Evolutionary conservation across 2,329 filamentous ascomycete species (phyloP), one percentile per base, ranked within the genome.

Genomic region (Clonostachys rosea): DNA sequence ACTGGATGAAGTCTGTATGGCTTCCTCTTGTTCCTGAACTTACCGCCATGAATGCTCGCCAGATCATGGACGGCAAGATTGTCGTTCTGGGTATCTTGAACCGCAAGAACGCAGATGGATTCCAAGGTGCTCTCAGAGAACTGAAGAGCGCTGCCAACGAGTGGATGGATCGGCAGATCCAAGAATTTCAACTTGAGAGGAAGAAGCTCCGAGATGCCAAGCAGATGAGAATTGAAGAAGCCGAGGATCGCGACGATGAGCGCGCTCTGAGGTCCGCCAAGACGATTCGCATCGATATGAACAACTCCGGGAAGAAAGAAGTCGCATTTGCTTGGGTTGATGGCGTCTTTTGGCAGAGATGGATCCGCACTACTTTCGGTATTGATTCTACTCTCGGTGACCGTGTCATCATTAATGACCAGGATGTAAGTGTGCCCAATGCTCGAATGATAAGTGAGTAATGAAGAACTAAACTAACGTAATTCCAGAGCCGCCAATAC

Each of bases 251-350:
- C 44, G 86, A 89, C 57, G 94, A 99, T 63, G 85, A 96, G 65
- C 84, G 91, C 45, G 92, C 89, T 11, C 69, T 96, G 49, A 80
- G 90, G 36, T 79, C 87, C 40, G 95, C 94, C 35, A 99, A 99
- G 76, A 86, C 83, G 54, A 95, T 95, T 60, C 84, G 85, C 34
- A 91, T 99, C 63, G 89, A 91, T 57, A 95, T 96, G 82, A 87
- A 92, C 57, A 87, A 87, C 61, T 81, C 89, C 45, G 84, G 91
- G 61, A 86, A 86, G 56, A 95, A 92, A 65, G 88, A 95, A 62
- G 91, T 97, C 40, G 82, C 83, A 9, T 99, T 99, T 67, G 94
- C 94, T 12, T 99, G 94, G 94, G 90, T 97, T 12, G 94, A 99
- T 63, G 91, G 91, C 44, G 81, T 89, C 8, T 97, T 97, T 67